Evolutionary conservation across 352 stramenopile genomes (phyloP).

Genomic region (Stephanocyclus meneghinianus): DNA sequence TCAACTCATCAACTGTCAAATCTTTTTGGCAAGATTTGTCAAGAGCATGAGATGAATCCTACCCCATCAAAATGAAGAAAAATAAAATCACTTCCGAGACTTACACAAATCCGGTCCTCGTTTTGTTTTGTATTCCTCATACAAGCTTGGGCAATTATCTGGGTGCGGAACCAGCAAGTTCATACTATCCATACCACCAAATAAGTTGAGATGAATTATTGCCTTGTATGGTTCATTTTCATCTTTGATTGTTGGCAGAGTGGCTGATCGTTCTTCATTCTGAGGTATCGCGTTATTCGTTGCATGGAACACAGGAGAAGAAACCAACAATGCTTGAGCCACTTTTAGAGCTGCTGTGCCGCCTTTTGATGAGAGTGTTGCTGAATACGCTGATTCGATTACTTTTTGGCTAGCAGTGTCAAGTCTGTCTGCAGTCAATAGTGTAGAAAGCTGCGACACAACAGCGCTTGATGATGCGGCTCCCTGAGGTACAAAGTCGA

Average conservation of each 20-base stretch:
- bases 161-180: constrained; percentile 65
- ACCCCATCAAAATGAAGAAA: not conserved
- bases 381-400: constrained; percentile 44
- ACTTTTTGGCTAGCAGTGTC: constrained; percentile 26
- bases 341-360: constrained; percentile 22
- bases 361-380: constrained; percentile 18
- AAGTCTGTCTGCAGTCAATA: constrained; percentile 61
- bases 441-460: constrained; percentile 51
- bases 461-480: constrained; percentile 12
- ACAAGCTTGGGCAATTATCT: constrained; percentile 31
- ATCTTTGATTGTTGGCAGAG: constrained; percentile 19
- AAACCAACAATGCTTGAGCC: constrained; percentile 36
- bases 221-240: constrained; percentile 41
- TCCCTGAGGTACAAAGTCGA: constrained; percentile 24
- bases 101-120: constrained; percentile 21
- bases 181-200: constrained; percentile 64
- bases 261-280: constrained; percentile 3
- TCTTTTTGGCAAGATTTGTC: not conserved
- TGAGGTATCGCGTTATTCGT: constrained; percentile 31
- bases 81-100: not conserved
- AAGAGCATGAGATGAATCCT: not conserved
- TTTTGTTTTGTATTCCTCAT: constrained; percentile 39
- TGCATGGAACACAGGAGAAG: constrained; percentile 77
- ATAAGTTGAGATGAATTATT: constrained; percentile 70
- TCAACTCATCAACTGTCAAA: constrained; percentile 15